phyloP scores from a whole-genome alignment of 805 yeast species.

The Kodamaea fukazawae region DNA sequence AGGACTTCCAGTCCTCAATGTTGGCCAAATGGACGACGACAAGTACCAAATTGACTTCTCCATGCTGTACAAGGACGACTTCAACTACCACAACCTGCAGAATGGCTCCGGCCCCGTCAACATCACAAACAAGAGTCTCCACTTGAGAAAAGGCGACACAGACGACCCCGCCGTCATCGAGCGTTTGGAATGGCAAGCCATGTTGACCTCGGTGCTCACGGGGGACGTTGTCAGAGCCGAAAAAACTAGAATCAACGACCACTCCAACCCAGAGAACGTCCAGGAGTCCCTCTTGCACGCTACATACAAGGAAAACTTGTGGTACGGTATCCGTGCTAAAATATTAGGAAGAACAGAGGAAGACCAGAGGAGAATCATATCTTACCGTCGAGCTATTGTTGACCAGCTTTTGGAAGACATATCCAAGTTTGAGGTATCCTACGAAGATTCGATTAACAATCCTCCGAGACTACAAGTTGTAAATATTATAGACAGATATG shows the following conservation, averaged over 20 bases:
- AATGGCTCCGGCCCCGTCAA: constrained; percentile 13
- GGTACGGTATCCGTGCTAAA: constrained; percentile 87
- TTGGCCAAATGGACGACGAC: constrained; percentile 41
- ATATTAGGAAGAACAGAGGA: constrained; percentile 74
- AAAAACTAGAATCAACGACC: constrained; percentile 69
- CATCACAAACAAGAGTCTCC: constrained; percentile 19
- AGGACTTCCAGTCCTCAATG: constrained; percentile 25
- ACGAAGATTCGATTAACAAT: constrained; percentile 30
- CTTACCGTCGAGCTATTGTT: constrained; percentile 67
- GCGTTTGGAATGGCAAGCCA: constrained; percentile 92
- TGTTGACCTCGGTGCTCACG: constrained; percentile 84
- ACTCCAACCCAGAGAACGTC: constrained; percentile 32
- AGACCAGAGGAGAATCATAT: constrained; percentile 68
- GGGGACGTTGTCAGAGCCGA: constrained; percentile 94
- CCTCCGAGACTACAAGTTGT: constrained; percentile 49
- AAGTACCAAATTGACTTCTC: constrained; percentile 49
- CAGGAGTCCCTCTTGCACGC: constrained; percentile 52
- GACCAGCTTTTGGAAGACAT: constrained; percentile 73
- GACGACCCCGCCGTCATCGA: constrained; percentile 58
- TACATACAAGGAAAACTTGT: constrained; percentile 65
- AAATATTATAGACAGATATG: constrained; percentile 56
- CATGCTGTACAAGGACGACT: constrained; percentile 26
- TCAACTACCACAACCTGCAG: constrained; percentile 5
- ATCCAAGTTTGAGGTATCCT: constrained; percentile 55
- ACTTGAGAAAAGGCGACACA: constrained; percentile 35